Evolutionary conservation across 768 basidiomycete species (phyloP), one percentile per base, ranked within the genome.

Genomic region (Nidularia sp.): DNA sequence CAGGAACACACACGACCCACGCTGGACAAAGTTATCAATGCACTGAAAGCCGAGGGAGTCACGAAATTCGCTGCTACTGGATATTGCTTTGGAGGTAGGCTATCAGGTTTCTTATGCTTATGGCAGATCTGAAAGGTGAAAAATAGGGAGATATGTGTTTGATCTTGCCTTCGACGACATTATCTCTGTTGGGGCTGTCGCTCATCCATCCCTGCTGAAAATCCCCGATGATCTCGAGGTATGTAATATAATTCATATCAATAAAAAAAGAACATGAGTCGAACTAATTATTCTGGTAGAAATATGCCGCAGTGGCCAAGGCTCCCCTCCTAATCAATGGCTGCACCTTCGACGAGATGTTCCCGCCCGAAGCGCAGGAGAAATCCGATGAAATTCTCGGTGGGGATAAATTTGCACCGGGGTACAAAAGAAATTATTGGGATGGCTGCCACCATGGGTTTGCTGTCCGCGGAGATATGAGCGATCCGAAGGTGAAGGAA

Each of bases 291-390:
- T 29, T 29, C 25, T 29, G 25, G 9, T 54, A 84, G 85, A 78
- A 70, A 73, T 81, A 81, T 64, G 57, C 67, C 44, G 50, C 59
- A 2, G 57, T 47, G 6, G 70, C 83, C 32, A 76, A 76, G 45
- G 74, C 74, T 0, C 84, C 86, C 18, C 71, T 88, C 29, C 74
- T 90, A 36, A 83, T 88, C 68, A 87, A 87, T 71, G 80, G 79
- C 42, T 86, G 86, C 67, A 72, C 76, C 29, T 41, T 62, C 31
- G 84, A 87, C 62, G 1, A 34, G 4, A 64, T 66, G 60, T 88
- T 86, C 74, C 78, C 82, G 5, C 45, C 41, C 1, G 76, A 77
- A 39, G 48, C 70, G 2, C 74, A 78, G 50, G 64, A 60, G 1
- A 54, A 70, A 47, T 80, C 82, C 1, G 81, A 84, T 49, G 60